Evolutionary conservation across 768 basidiomycete species (phyloP).

Genomic region (Phaeotremella fagi): DNA sequence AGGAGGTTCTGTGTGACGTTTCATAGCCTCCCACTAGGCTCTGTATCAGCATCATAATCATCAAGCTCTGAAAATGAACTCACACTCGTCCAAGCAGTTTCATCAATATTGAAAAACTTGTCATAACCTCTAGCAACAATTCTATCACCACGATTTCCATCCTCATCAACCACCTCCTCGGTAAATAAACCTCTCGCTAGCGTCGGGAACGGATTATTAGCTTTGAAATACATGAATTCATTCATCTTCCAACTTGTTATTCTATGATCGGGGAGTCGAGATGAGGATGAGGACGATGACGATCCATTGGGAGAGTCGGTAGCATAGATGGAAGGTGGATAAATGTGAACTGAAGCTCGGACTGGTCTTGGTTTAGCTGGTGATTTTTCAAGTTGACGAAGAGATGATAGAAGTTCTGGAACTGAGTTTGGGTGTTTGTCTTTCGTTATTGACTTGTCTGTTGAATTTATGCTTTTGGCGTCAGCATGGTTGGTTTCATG

Average conservation of each 20-base stretch:
- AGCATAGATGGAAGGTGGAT: conserved; percentile 29
- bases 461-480: too few relatives aligned
- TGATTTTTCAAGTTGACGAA: conserved; percentile 16
- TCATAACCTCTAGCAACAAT: conserved; percentile 92
- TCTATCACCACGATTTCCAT: conserved; percentile 33
- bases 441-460: not conserved
- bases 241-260: conserved; percentile 95
- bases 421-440: not conserved
- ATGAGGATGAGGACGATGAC: not conserved
- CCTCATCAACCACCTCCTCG: conserved; percentile 31
- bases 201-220: conserved; percentile 88
- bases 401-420: conserved; percentile 19
- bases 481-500: too few relatives aligned
- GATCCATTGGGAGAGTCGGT: conserved; percentile 14
- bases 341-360: conserved; percentile 33
- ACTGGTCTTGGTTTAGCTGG: conserved; percentile 37
- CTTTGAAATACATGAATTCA: conserved; percentile 86
- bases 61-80: conserved; percentile 38
- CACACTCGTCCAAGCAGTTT: conserved; percentile 92
- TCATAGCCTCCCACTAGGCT: conserved; percentile 67
- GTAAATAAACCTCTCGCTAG: conserved; percentile 91
- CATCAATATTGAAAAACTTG: conserved; percentile 97
- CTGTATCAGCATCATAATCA: not conserved
- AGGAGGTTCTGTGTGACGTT: conserved; percentile 64
- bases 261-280: conserved; percentile 15